Percentiles rank a stretch among this genome's conserved stretches.
Conservation (phyloP, 2,329 filamentous ascomycete genomes). For the Camptophora hylomeconis region DNA sequence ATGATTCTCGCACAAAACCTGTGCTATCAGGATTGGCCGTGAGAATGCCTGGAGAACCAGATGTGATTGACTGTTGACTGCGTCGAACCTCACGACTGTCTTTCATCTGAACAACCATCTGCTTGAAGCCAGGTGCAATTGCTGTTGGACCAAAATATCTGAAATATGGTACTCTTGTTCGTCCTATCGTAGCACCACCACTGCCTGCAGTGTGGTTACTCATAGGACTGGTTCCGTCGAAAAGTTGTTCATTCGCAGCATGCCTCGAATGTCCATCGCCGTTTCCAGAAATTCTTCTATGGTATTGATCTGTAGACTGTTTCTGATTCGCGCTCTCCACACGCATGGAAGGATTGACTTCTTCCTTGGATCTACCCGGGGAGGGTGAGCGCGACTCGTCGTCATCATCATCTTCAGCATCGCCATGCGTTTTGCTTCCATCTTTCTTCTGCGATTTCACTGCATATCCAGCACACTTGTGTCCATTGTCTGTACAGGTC, state of each 20-base stretch:
- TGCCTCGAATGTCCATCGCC: too few relatives aligned
- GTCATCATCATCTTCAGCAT: slow-evolving; percentile 12
- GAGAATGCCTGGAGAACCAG: slow-evolving; percentile 10
- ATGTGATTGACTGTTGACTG: slow-evolving; percentile 7
- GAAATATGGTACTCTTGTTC: slow-evolving; percentile 71
- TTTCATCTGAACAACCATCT: slow-evolving; percentile 51
- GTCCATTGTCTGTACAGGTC: slow-evolving; percentile 59
- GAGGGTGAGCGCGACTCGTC: slow-evolving; percentile 5
- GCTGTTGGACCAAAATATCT: slow-evolving; percentile 83
- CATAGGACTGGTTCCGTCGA: too few relatives aligned
- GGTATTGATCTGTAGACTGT: too few relatives aligned
- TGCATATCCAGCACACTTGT: slow-evolving; percentile 55
- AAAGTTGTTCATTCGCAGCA: too few relatives aligned
- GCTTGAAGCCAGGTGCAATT: slow-evolving; percentile 83
- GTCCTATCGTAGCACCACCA: slow-evolving; percentile 31
- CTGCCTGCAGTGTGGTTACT: slow-evolving; percentile 20
- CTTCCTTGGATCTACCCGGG: too few relatives aligned
- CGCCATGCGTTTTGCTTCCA: slow-evolving; percentile 7
- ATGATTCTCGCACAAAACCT: slow-evolving; percentile 3
- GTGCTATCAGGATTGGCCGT: slow-evolving; percentile 1
- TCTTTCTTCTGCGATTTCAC: slow-evolving; percentile 24
- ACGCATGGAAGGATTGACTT: too few relatives aligned
- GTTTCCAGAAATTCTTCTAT: too few relatives aligned
- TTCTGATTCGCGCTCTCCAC: too few relatives aligned
- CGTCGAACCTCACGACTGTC: slow-evolving; percentile 8